Conservation (phyloP, 192 early-diverging fungal species). For the Coemansia sp. region DNA sequence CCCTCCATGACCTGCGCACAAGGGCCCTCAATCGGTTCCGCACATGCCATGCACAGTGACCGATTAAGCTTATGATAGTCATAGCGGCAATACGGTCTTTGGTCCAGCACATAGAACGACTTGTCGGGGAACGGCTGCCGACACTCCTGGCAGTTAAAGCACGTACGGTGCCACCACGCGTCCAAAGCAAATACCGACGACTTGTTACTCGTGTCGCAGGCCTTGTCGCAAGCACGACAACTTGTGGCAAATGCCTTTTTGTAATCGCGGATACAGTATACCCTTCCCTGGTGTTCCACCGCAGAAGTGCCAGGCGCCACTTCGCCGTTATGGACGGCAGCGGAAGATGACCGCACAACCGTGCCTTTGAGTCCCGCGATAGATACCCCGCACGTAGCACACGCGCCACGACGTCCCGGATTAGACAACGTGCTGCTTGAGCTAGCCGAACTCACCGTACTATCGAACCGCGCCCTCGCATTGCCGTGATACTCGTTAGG, state of each 20-base stretch:
- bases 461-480: slow-evolving; percentile 41
- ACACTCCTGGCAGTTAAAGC: slow-evolving; percentile 71
- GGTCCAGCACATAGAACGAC: slow-evolving; percentile 87
- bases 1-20: slow-evolving; percentile 88
- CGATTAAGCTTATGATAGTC: slow-evolving; percentile 89
- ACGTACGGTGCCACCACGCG: slow-evolving; percentile 66
- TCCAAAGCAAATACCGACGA: slow-evolving; percentile 66
- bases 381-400: slow-evolving; percentile 36
- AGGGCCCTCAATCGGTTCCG: slow-evolving; percentile 85
- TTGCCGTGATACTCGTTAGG: slow-evolving; percentile 19
- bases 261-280: slow-evolving; percentile 54
- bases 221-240: slow-evolving; percentile 37
- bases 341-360: slow-evolving; percentile 28
- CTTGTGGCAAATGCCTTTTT: background rate
- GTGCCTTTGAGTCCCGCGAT: slow-evolving; percentile 20
- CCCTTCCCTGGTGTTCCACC: slow-evolving; percentile 43
- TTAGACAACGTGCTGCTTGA: slow-evolving; percentile 54
- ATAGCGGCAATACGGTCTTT: slow-evolving; percentile 80
- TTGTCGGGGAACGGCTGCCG: slow-evolving; percentile 66
- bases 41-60: slow-evolving; percentile 80
- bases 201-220: slow-evolving; percentile 35
- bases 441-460: slow-evolving; percentile 49
- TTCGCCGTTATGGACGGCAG: slow-evolving; percentile 23
- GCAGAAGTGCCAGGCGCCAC: slow-evolving; percentile 33
- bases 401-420: slow-evolving; percentile 26